Conservation (phyloP, 2,329 filamentous ascomycete genomes). For the Fusarium continuum region DNA sequence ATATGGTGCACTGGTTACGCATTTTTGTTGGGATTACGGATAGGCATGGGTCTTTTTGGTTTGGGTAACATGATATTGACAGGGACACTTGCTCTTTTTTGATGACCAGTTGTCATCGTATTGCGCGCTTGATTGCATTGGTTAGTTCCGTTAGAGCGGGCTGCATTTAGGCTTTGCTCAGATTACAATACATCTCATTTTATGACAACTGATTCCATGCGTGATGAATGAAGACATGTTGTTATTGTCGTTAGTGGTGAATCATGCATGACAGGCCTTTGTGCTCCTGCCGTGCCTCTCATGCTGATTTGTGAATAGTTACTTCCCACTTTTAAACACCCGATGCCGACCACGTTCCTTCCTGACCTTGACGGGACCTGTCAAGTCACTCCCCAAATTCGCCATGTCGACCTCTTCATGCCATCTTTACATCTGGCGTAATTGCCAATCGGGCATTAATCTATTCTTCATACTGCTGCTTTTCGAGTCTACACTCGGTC, state of each 20-base stretch:
- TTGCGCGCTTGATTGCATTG: slow-evolving; percentile 28
- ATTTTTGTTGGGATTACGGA: slow-evolving; percentile 41
- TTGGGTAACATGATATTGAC: slow-evolving; percentile 44
- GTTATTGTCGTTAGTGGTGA: too few relatives aligned
- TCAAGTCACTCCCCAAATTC: not conserved
- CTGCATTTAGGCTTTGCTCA: slow-evolving; percentile 18
- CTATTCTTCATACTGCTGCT: slow-evolving; percentile 8
- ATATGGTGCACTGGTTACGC: slow-evolving; percentile 40
- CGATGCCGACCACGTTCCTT: not conserved
- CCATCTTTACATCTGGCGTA: not conserved
- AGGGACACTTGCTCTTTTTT: slow-evolving; percentile 27
- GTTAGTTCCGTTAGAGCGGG: slow-evolving; percentile 12
- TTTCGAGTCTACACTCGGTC: not conserved
- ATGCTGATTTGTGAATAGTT: slow-evolving; percentile 1
- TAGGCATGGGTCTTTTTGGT: slow-evolving; percentile 36
- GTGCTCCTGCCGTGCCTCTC: not conserved
- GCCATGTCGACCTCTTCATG: not conserved
- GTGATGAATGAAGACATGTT: too few relatives aligned
- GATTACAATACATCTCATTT: slow-evolving; percentile 34
- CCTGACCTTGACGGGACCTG: not conserved
- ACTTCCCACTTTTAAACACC: slow-evolving; percentile 1
- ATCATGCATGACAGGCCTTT: too few relatives aligned
- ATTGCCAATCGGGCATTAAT: slow-evolving; percentile 14
- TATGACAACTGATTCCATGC: not conserved
- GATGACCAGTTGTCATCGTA: slow-evolving; percentile 30